Base-by-base conservation (phyloP, 225 moss, liverwort and hornwort species). In the Rhytidiadelphus loreus region DNA sequence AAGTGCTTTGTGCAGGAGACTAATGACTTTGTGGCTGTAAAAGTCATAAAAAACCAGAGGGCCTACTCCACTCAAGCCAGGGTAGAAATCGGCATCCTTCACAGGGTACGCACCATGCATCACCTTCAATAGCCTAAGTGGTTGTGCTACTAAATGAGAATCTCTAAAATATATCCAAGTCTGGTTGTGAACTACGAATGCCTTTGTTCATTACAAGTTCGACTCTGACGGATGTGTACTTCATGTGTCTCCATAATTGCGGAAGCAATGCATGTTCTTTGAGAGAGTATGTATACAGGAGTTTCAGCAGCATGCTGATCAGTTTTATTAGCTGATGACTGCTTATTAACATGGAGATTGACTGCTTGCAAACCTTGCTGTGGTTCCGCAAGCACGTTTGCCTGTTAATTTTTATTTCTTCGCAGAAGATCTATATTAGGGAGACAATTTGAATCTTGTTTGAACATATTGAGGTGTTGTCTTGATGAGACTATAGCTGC, bases 11-110 rank as follows among this genome's bases (percentile, higher is more conserved):
- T 94, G 15, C 89, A 90, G 63, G 94, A 96, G 83, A 90, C 90
- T 48, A 96, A 93, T 58, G 88, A 92, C 44, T 91, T 94, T 86
- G 96, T 96, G 56, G 98, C 98, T 82, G 95, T 98, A 16, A 98
- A 98, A 94, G 94, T 96, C 32, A 98, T 98, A 16, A 96, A 96
- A 84, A 98, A 98, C 87, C 94, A 96, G 87, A 94, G 93, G 52
- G 98, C 98, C 43, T 98, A 95, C 81, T 96, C 90, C 66, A 92
- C 95, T 80, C 96, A 98, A 90, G 98, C 96, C 25, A 96, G 86
- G 71, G 96, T 96, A 80, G 96, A 98, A 80, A 95, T 98, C 53
- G 95, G 95, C 86, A 98, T 98, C 64, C 94, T 95, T 80, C 93
- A 94, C 77, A 92, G 92, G 95, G 98, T 98, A 91, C 77, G 73